A percentile compares a stretch with the other conserved stretches of the same genome.
These are phyloP conservation scores for Clonostachys rhizophaga DNA, from an alignment of 2,329 filamentous ascomycete genomes.

Conservation along the genomic window DNA sequence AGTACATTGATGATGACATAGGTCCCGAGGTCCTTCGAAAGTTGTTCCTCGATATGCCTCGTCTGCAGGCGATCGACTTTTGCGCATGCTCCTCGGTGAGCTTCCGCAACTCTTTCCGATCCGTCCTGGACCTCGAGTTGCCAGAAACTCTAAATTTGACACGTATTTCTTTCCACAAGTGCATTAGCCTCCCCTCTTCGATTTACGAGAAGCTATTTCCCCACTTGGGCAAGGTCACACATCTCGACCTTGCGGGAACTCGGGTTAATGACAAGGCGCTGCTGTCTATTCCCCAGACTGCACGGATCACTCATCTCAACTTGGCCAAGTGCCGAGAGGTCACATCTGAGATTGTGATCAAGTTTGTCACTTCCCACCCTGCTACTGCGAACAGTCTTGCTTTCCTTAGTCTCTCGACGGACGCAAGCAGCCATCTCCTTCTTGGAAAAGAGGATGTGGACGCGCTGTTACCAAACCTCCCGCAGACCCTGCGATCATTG, in stretches of 20 bases:
- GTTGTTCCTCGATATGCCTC: conserved; percentile 62
- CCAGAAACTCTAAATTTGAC: conserved; percentile 54
- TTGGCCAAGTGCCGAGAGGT: conserved; percentile 71
- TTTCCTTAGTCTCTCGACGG: conserved; percentile 69
- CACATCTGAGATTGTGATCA: conserved; percentile 60
- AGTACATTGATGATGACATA: conserved; percentile 76
- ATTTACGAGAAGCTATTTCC: conserved; percentile 69
- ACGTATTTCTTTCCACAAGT: conserved; percentile 74
- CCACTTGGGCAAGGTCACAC: conserved; percentile 65
- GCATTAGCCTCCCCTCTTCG: conserved; percentile 61
- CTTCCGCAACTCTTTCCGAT: conserved; percentile 63
- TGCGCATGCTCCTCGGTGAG: conserved; percentile 66
- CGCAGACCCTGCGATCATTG: conserved; percentile 63
- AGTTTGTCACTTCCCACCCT: conserved; percentile 68
- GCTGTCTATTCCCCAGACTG: conserved; percentile 64
- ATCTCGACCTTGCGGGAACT: conserved; percentile 76
- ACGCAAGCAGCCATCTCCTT: conserved; percentile 68
- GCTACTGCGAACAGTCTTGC: conserved; percentile 60
- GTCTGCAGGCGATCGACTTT: conserved; percentile 67
- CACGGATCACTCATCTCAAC: conserved; percentile 72
- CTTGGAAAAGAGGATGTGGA: conserved; percentile 63
- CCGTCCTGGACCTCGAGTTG: conserved; percentile 46
- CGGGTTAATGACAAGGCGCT: conserved; percentile 70
- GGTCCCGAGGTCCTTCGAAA: conserved; percentile 64
- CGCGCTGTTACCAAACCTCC: conserved; percentile 60